phyloP scores from a whole-genome alignment of 2,329 filamentous ascomycete species.

The Neofusicoccum sp. region DNA sequence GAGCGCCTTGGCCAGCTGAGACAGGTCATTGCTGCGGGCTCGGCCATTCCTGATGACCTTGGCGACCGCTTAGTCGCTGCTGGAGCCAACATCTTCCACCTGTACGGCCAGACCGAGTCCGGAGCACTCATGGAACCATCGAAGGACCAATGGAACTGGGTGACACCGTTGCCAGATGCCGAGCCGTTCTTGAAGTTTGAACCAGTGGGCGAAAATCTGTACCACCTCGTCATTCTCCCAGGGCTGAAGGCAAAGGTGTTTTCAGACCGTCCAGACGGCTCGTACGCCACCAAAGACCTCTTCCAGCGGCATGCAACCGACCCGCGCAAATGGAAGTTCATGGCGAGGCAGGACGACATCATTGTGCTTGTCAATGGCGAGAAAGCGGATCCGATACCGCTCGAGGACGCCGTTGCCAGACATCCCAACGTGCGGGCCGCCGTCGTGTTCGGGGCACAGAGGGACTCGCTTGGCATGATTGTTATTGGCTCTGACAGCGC shows the following conservation, averaged over 20 bases:
- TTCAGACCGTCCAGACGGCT: slow-evolving; percentile 43
- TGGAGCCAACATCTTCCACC: slow-evolving; percentile 61
- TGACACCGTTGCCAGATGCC: slow-evolving; percentile 47
- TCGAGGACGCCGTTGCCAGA: not conserved
- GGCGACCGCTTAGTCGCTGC: slow-evolving; percentile 56
- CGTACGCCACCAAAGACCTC: slow-evolving; percentile 48
- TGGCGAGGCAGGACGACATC: not conserved
- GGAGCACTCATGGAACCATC: slow-evolving; percentile 65
- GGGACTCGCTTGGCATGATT: slow-evolving; percentile 4
- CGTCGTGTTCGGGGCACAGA: slow-evolving; percentile 55
- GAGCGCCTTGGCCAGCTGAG: slow-evolving; percentile 49
- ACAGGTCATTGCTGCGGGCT: slow-evolving; percentile 61
- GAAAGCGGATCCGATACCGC: slow-evolving; percentile 11
- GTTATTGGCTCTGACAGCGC: not conserved
- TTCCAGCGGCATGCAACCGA: not conserved
- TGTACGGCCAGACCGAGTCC: slow-evolving; percentile 54
- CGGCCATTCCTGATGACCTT: slow-evolving; percentile 61
- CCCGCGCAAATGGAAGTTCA: slow-evolving; percentile 1
- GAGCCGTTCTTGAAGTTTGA: slow-evolving; percentile 34
- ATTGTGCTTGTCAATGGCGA: slow-evolving; percentile 17
- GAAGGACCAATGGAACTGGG: slow-evolving; percentile 63
- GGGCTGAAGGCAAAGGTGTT: slow-evolving; percentile 34
- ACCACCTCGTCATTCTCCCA: slow-evolving; percentile 28
- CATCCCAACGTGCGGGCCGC: slow-evolving; percentile 52
- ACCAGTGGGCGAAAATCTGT: not conserved